Evolutionary conservation across 306 rosid genomes (phyloP).

Genomic region (Luffa acutangula): DNA sequence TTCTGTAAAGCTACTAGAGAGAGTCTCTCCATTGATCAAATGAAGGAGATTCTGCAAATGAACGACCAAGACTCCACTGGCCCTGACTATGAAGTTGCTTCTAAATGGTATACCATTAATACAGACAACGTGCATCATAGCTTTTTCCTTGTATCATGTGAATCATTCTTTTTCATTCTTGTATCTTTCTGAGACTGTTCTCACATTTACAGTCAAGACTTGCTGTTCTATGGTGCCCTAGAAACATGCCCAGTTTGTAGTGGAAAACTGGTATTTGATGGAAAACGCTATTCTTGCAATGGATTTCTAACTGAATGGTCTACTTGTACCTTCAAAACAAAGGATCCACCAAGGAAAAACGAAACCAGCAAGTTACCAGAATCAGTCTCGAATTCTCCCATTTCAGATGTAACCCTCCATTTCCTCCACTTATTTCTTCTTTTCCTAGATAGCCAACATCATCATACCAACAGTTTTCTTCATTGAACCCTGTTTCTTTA

Average conservation of each 20-base stretch:
- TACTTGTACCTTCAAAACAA: conserved; percentile 56
- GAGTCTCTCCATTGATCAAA: conserved; percentile 43
- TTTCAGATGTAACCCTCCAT: conserved; percentile 37
- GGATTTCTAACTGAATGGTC: conserved; percentile 77
- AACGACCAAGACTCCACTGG: conserved; percentile 58
- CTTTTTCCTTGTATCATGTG: not conserved
- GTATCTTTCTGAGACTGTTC: not conserved
- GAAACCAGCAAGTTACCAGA: conserved; percentile 47
- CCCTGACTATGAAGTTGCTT: conserved; percentile 25
- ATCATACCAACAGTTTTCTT: not conserved
- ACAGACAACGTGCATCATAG: not conserved
- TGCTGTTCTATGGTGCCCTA: conserved; percentile 56
- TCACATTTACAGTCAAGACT: conserved; percentile 52
- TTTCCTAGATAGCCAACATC: not conserved
- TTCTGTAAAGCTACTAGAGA: conserved; percentile 40
- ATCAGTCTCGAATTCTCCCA: conserved; percentile 40
- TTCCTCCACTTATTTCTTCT: not conserved
- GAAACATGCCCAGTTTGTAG: conserved; percentile 60
- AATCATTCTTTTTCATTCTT: not conserved
- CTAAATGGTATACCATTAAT: conserved; percentile 37
- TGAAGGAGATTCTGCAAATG: conserved; percentile 42
- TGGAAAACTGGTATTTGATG: conserved; percentile 60
- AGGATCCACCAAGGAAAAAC: conserved; percentile 60
- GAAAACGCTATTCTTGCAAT: conserved; percentile 42
- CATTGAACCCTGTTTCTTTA: not conserved